Percentiles rank a stretch among this genome's conserved stretches.
Evolutionary conservation across 1,284 basidiomycete species (phyloP).

Genomic region (Hemileia vastatrix): DNA sequence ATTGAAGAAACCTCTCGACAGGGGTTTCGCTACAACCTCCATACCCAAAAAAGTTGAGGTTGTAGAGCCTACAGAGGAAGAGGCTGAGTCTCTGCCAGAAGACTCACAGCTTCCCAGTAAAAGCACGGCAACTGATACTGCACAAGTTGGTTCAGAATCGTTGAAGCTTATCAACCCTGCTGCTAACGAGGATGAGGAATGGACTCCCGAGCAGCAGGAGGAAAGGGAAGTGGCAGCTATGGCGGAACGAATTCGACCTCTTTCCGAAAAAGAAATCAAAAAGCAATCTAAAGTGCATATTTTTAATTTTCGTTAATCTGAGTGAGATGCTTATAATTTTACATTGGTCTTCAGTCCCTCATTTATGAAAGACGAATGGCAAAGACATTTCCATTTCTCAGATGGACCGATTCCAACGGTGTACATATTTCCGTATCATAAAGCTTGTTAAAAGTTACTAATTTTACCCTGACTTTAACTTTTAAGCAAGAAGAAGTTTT

Average conservation of each 20-base stretch:
- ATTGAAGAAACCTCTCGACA: slow-evolving; percentile 37
- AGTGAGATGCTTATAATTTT: too few relatives aligned
- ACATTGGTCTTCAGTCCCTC: slow-evolving; percentile 59
- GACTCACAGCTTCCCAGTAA: slow-evolving; percentile 7
- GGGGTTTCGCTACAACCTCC: slow-evolving; percentile 78
- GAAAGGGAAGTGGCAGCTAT: slow-evolving; percentile 40
- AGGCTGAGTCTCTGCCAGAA: slow-evolving; percentile 29
- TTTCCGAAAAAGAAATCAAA: slow-evolving; percentile 74
- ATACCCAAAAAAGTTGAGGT: slow-evolving; percentile 64
- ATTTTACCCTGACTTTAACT: too few relatives aligned
- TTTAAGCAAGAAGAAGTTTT: slow-evolving; percentile 32
- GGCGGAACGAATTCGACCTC: slow-evolving; percentile 69
- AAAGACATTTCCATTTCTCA: slow-evolving; percentile 56
- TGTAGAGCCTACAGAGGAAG: slow-evolving; percentile 40
- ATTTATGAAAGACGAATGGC: slow-evolving; percentile 73
- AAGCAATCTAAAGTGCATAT: slow-evolving; percentile 60
- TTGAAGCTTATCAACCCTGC: too few relatives aligned
- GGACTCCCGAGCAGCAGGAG: slow-evolving; percentile 35
- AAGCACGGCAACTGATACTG: background rate
- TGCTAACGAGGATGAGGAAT: slow-evolving; percentile 16
- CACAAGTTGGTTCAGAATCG: background rate
- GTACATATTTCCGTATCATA: slow-evolving; percentile 17
- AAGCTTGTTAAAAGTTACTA: slow-evolving; percentile 25
- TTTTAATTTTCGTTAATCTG: background rate
- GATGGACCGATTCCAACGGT: slow-evolving; percentile 42